Evolutionary conservation across 805 yeast species (phyloP).

Genomic region (Candida nanaspora): DNA sequence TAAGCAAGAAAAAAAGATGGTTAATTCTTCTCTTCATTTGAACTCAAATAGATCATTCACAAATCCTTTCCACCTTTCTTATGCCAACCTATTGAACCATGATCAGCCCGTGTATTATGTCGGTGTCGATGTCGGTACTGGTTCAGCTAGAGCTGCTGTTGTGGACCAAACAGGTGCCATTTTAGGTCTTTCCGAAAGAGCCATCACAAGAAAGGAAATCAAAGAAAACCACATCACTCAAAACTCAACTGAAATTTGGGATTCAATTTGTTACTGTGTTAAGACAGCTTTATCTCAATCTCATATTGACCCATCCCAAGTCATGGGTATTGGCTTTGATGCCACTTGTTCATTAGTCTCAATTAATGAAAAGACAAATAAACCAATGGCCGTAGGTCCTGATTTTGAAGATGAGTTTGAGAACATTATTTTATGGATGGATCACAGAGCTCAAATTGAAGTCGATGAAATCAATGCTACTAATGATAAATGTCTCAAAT

Average conservation of each 20-base stretch:
- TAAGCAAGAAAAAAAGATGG: background rate
- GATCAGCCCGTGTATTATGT: conserved; percentile 26
- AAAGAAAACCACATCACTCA: conserved; percentile 75
- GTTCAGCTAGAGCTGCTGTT: conserved; percentile 91
- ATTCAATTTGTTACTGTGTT: conserved; percentile 76
- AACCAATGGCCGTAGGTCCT: conserved; percentile 88
- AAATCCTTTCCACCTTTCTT: conserved; percentile 29
- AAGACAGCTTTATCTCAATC: conserved; percentile 68
- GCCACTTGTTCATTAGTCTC: conserved; percentile 96
- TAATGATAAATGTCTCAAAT: conserved; percentile 70
- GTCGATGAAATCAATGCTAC: conserved; percentile 78
- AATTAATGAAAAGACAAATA: conserved; percentile 52
- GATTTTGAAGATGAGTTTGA: conserved; percentile 66
- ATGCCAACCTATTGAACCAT: conserved; percentile 14
- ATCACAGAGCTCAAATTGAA: conserved; percentile 85
- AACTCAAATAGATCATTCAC: conserved; percentile 19
- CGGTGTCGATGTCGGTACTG: conserved; percentile 72
- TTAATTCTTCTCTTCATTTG: background rate
- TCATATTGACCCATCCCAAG: conserved; percentile 56
- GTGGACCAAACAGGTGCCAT: conserved; percentile 81
- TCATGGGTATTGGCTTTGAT: conserved; percentile 90
- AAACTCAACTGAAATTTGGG: conserved; percentile 88
- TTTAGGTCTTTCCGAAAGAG: conserved; percentile 68
- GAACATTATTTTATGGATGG: conserved; percentile 96
- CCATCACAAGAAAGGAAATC: conserved; percentile 70